These are phyloP conservation scores for Penicillium robsamsonii DNA, from an alignment of 495 filamentous ascomycete species.

Conservation along the genomic window DNA sequence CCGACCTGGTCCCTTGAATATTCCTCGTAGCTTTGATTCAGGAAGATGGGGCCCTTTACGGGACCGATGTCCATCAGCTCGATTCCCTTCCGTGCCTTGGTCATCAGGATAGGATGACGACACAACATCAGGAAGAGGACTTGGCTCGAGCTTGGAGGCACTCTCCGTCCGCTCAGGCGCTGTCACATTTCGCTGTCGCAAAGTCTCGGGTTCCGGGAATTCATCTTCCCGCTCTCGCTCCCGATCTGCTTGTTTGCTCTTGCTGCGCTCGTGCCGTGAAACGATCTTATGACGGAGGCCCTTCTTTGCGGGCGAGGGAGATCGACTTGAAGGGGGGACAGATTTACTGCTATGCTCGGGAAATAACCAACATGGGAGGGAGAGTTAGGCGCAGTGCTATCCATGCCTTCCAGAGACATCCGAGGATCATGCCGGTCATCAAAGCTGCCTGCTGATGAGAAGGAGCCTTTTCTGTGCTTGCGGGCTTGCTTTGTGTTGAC, in stretches of 20 bases:
- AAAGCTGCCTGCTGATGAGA: conserved; percentile 39
- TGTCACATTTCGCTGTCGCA: conserved; percentile 19
- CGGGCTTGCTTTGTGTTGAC: conserved; percentile 11
- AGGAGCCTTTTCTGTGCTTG: conserved; percentile 26
- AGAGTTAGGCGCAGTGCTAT: conserved; percentile 48
- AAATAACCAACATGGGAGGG: conserved; percentile 46
- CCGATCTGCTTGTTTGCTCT: conserved; percentile 36
- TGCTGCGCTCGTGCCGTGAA: conserved; percentile 44
- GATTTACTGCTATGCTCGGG: conserved; percentile 56
- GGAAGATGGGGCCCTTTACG: conserved; percentile 29
- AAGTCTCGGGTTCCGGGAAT: conserved; percentile 17
- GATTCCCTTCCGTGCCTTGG: conserved; percentile 16
- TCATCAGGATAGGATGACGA: conserved; percentile 32
- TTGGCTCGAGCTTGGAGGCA: conserved; percentile 28
- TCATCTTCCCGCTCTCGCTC: conserved; percentile 28
- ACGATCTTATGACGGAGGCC: conserved; percentile 45
- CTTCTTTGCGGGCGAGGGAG: conserved; percentile 50
- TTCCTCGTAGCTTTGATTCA: conserved; percentile 48
- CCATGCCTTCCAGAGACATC: conserved; percentile 48
- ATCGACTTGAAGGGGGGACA: conserved; percentile 55
- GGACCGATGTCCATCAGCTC: conserved; percentile 19
- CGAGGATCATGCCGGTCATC: conserved; percentile 38
- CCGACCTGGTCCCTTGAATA: conserved; percentile 53
- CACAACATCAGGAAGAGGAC: conserved; percentile 32
- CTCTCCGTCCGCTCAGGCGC: conserved; percentile 19